Conservation (phyloP, 441 rosid genomes). For the Daphne laureola region DNA sequence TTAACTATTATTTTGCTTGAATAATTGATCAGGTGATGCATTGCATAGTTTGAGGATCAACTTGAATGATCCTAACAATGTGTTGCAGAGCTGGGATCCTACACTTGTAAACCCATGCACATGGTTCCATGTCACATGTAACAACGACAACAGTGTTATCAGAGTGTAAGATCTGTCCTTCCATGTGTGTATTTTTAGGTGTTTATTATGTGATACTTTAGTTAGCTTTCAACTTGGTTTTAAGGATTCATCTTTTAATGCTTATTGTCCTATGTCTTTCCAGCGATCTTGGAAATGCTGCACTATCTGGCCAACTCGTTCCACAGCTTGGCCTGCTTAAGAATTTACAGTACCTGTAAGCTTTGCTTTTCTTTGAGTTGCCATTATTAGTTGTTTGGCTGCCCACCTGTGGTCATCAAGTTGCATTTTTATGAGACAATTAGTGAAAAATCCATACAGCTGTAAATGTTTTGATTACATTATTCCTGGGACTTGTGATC, state of each 20-base stretch:
- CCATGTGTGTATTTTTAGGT: background rate
- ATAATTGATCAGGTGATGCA: slow-evolving; percentile 63
- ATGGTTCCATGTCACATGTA: slow-evolving; percentile 97
- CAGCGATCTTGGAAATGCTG: slow-evolving; percentile 96
- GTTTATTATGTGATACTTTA: background rate
- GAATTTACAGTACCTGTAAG: slow-evolving; percentile 90
- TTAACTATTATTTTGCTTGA: too few relatives aligned
- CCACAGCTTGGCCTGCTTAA: slow-evolving; percentile 86
- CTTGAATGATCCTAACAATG: slow-evolving; percentile 78
- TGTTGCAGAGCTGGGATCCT: slow-evolving; percentile 98
- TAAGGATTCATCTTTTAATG: slow-evolving; percentile 2
- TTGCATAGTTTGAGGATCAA: slow-evolving; percentile 71
- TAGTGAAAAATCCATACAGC: background rate
- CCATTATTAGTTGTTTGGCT: slow-evolving; percentile 1
- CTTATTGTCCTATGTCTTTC: slow-evolving; percentile 5
- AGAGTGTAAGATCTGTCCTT: slow-evolving; percentile 53
- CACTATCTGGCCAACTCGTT: slow-evolving; percentile 83
- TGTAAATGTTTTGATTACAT: too few relatives aligned
- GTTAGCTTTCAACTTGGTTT: background rate
- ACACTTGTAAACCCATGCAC: slow-evolving; percentile 98
- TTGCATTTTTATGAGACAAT: background rate
- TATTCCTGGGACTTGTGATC: too few relatives aligned
- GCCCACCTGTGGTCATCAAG: background rate
- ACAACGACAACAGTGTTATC: slow-evolving; percentile 90
- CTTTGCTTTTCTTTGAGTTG: slow-evolving; percentile 7